Evolutionary conservation across 768 basidiomycete genomes (phyloP).

Genomic region (Mycena epipterygia): DNA sequence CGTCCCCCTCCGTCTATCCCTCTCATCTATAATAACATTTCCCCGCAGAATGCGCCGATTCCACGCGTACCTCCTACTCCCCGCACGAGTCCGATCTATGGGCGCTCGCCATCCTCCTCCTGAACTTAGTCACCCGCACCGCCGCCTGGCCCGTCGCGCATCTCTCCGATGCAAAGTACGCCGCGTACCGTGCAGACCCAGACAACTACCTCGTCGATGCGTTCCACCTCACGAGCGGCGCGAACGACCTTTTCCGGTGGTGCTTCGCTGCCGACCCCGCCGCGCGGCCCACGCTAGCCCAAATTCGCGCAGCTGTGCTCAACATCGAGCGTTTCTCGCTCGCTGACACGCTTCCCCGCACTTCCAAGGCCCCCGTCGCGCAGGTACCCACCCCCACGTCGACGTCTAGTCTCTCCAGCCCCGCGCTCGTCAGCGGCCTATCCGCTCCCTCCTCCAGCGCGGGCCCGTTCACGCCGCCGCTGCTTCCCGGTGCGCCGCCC

Average conservation of each 20-base stretch:
- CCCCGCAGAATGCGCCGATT: conserved; percentile 11
- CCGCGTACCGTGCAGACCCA: conserved; percentile 5
- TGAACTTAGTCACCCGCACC: neutral
- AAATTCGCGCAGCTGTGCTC: neutral
- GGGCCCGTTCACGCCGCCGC: neutral
- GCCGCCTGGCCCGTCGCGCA: neutral
- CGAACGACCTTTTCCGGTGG: conserved; percentile 5
- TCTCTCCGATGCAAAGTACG: neutral
- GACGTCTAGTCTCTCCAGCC: neutral
- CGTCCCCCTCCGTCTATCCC: neutral
- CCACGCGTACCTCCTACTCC: neutral
- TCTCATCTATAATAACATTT: neutral
- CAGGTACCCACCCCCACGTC: no score
- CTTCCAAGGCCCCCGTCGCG: neutral
- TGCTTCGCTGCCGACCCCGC: conserved; percentile 11
- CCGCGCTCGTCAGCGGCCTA: neutral
- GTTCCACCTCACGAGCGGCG: conserved; percentile 4
- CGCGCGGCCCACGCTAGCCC: neutral
- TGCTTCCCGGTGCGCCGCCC: neutral
- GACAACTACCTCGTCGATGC: neutral
- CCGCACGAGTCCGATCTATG: conserved; percentile 11
- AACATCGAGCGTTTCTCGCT: conserved; percentile 10
- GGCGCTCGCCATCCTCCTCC: conserved; percentile 1
- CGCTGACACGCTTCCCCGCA: neutral
- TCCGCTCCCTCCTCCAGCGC: neutral